Percentiles rank a stretch among this genome's conserved stretches.
Evolutionary conservation across 164 flowering plant genomes (phyloP).

Genomic region (Platanus orientalis): DNA sequence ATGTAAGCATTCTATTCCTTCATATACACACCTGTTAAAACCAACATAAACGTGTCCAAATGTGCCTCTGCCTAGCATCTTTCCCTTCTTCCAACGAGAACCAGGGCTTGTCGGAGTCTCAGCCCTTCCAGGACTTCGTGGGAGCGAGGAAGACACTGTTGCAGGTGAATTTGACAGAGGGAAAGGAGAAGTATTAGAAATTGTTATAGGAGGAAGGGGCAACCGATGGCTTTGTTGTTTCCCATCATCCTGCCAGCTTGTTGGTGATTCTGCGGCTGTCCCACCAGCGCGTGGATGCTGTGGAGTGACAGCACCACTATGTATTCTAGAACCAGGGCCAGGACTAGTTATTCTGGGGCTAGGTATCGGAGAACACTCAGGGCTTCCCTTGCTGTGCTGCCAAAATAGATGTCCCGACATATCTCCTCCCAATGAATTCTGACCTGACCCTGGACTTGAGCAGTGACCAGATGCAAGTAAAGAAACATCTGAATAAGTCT

Average conservation of each 20-base stretch:
- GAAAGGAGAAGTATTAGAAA: slow-evolving; percentile 54
- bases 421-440: slow-evolving; percentile 59
- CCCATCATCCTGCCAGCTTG: slow-evolving; percentile 70
- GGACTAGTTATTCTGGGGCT: slow-evolving; percentile 58
- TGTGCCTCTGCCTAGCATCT: slow-evolving; percentile 48
- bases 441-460: slow-evolving; percentile 89
- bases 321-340: slow-evolving; percentile 70
- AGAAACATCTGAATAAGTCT: slow-evolving; percentile 54
- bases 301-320: slow-evolving; percentile 84
- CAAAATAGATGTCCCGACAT: slow-evolving; percentile 36
- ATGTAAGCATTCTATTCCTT: background rate
- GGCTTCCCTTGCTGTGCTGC: slow-evolving; percentile 48
- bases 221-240: slow-evolving; percentile 79
- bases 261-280: slow-evolving; percentile 41
- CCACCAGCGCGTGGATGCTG: slow-evolving; percentile 84
- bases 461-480: slow-evolving; percentile 81
- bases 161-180: slow-evolving; percentile 67
- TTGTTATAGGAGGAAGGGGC: slow-evolving; percentile 76
- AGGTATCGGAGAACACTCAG: slow-evolving; percentile 53
- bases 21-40: slow-evolving; percentile 48
- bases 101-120: slow-evolving; percentile 56
- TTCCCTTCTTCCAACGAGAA: slow-evolving; percentile 56
- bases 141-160: slow-evolving; percentile 60
- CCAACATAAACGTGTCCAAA: slow-evolving; percentile 62
- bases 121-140: slow-evolving; percentile 86